Evolutionary conservation across 208 protist species (phyloP).

Genomic region (Strigomonas galati): DNA sequence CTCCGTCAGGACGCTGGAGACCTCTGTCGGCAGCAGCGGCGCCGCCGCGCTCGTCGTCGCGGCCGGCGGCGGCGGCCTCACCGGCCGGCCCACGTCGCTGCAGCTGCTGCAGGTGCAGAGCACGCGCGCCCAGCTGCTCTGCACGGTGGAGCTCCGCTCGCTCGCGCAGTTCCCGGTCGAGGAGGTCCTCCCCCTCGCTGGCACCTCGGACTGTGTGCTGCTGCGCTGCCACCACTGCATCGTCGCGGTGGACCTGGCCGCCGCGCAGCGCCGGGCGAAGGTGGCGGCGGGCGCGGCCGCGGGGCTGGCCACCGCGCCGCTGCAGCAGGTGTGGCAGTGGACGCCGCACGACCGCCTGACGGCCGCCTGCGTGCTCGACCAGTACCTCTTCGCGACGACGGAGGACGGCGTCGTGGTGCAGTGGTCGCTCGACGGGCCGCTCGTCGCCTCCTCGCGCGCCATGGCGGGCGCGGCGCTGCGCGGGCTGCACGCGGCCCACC

Average conservation of each 20-base stretch:
- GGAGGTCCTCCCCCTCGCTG: neutral
- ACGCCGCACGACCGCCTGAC: too few species aligned
- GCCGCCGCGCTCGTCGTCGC: neutral
- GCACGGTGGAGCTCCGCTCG: neutral
- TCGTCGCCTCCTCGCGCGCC: neutral
- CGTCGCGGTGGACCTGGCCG: neutral
- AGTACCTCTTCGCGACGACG: neutral
- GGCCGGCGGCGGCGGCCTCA: slow-evolving; percentile 8
- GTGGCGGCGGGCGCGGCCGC: too few species aligned
- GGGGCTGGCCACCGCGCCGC: too few species aligned
- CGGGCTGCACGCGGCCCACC: neutral
- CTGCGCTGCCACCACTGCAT: slow-evolving; percentile 4
- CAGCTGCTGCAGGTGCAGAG: neutral
- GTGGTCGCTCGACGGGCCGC: neutral
- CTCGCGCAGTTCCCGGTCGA: neutral
- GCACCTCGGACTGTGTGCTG: neutral
- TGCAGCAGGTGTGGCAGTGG: too few species aligned
- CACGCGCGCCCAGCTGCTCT: neutral
- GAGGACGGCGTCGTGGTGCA: slow-evolving; percentile 2
- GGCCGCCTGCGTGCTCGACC: neutral
- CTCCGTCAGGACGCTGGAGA: too few species aligned
- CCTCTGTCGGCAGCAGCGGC: too few species aligned
- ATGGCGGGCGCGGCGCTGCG: neutral
- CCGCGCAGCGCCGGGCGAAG: neutral
- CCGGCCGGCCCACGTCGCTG: slow-evolving; percentile 5